phyloP scores from a whole-genome alignment of 257 asterid genomes.

The Phtheirospermum japonicum region DNA sequence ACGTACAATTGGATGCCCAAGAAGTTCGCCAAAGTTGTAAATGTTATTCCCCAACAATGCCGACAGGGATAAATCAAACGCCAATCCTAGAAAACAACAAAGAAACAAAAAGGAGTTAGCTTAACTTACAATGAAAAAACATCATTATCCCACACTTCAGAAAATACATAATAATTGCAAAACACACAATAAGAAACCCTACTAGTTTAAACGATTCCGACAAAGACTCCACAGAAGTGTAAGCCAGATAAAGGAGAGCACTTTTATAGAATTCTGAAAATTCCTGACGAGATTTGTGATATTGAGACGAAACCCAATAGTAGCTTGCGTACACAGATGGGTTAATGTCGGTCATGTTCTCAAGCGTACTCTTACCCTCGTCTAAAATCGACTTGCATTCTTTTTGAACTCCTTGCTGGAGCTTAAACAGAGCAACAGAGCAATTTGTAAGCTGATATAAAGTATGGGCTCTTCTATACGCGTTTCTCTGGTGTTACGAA shows the following conservation, averaged over 20 bases:
- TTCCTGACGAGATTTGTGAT: conserved; percentile 74
- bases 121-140: conserved; percentile 11
- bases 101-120: conserved; percentile 5
- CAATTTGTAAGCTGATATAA: conserved; percentile 85
- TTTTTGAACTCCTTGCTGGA: conserved; percentile 81
- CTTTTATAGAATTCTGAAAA: conserved; percentile 93
- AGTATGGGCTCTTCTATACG: conserved; percentile 91
- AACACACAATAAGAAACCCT: conserved; percentile 20
- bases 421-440: conserved; percentile 66
- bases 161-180: conserved; percentile 24
- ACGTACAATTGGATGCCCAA: conserved; percentile 96
- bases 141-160: background rate
- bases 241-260: conserved; percentile 90
- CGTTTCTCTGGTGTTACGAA: conserved; percentile 68
- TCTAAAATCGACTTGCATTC: conserved; percentile 85
- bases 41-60: conserved; percentile 93
- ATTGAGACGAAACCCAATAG: conserved; percentile 94
- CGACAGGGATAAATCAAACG: conserved; percentile 84
- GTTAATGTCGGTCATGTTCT: conserved; percentile 98
- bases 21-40: conserved; percentile 92
- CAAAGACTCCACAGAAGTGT: conserved; percentile 82
- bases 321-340: conserved; percentile 92
- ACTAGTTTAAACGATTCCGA: conserved; percentile 93
- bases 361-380: conserved; percentile 87
- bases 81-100: conserved; percentile 73